Base-by-base conservation (phyloP, 768 basidiomycete genomes). In the Mycena latifolia region DNA sequence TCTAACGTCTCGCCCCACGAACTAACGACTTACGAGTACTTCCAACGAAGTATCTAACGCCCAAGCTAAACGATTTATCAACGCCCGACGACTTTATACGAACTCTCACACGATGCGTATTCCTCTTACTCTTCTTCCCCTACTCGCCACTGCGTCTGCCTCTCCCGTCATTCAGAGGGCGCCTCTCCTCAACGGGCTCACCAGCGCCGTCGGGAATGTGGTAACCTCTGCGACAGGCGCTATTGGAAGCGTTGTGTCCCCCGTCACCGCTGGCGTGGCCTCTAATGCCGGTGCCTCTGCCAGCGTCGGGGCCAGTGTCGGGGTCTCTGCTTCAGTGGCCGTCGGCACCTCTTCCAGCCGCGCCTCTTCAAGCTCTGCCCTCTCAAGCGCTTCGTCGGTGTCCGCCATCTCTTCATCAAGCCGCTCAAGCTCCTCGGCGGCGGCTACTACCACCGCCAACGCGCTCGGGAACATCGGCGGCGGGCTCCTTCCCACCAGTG, bases 81-180 rank as follows among this genome's bases (percentile, higher is more conserved):
- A 45, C 43, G 43, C n/a, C 43, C 6, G 22, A 45, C 43, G n/a
- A 45, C 43, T 45, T 5, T 45, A 5, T n/a, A 45, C 22, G 43
- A 45, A 45, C n/a, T n/a, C 43, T 45, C n/a, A 45, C 43, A 14
- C 43, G 18, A 45, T 45, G 43, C 20, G 18, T 17, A 27, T 35
- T 29, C 41, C 27, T 41, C 27, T 55, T 17, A 14, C 28, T 24
- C 25, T 55, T 29, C 55, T 55, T 5, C 55, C 55, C 27, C 25
- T 55, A 9, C 39, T 55, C 12, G 39, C 55, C 6, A 10, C 55
- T 11, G 55, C 29, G 25, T 28, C 55, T 17, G 55, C 39, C 25
- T 55, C 55, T 39, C 55, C 55, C 39, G 25, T 55, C 28, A 15
- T 20, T 29, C 54, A 27, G n/a, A 45, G 43, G 43, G 43, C 18